Percentiles rank a stretch among this genome's conserved stretches.
Evolutionary conservation across 164 flowering plant species (phyloP).

Genomic region (Magnolia kwangsiensis): DNA sequence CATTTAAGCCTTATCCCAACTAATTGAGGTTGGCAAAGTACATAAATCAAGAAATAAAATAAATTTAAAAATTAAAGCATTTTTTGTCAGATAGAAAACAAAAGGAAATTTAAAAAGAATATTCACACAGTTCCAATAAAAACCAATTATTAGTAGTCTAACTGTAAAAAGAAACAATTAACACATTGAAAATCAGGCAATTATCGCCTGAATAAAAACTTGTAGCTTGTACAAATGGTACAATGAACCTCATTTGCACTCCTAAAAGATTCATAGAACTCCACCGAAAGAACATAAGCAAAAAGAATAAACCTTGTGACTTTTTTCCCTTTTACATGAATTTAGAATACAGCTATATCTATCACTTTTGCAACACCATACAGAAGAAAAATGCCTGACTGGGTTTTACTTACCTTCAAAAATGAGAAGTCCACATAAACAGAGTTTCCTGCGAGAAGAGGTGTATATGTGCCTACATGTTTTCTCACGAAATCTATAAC

Average conservation of each 20-base stretch:
- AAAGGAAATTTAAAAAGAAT: not conserved
- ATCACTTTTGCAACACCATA: not conserved
- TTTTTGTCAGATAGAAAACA: too few relatives aligned
- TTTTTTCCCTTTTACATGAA: too few relatives aligned
- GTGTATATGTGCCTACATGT: slow-evolving; percentile 39
- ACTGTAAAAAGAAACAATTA: too few relatives aligned
- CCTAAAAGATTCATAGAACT: not conserved
- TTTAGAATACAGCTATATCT: too few relatives aligned
- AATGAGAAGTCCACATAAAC: slow-evolving; percentile 61
- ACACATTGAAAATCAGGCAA: too few relatives aligned
- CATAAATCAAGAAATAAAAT: not conserved
- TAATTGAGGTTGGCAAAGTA: too few relatives aligned
- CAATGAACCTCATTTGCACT: not conserved
- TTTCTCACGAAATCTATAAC: slow-evolving; percentile 66
- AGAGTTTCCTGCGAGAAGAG: slow-evolving; percentile 78
- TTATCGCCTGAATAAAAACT: too few relatives aligned
- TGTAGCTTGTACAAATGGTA: not conserved
- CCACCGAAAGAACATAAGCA: not conserved
- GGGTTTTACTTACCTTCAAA: slow-evolving; percentile 46
- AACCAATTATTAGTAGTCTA: too few relatives aligned
- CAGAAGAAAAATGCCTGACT: not conserved
- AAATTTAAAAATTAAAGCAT: not conserved
- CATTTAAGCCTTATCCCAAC: too few relatives aligned
- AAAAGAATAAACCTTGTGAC: not conserved
- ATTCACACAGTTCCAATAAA: too few relatives aligned